Evolutionary conservation across 148 eudicot genomes (phyloP).

Genomic region (Fallopia convolvulus): DNA sequence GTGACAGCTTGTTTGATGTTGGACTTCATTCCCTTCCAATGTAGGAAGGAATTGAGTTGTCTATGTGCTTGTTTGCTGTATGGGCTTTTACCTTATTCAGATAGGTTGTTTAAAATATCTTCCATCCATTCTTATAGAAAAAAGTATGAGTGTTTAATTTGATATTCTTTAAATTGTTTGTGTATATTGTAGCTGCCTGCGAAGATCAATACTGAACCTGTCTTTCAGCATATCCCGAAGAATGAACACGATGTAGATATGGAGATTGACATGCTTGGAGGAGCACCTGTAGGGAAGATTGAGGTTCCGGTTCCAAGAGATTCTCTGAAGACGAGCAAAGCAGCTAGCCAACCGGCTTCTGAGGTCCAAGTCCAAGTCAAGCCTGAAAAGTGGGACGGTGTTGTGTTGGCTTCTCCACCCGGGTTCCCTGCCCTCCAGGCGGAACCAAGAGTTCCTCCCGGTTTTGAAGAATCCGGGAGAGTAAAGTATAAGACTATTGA

Average conservation of each 20-base stretch:
- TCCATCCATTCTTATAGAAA: not conserved
- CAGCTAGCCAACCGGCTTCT: not conserved
- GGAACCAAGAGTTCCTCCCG: not conserved
- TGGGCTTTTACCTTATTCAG: not conserved
- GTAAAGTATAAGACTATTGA: not conserved
- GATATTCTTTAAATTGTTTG: not conserved
- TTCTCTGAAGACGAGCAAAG: not conserved
- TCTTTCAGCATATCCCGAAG: not conserved
- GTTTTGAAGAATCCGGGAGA: not conserved
- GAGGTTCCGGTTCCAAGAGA: not conserved
- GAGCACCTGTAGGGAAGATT: not conserved
- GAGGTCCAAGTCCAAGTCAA: not conserved
- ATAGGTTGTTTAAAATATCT: not conserved
- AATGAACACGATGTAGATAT: not conserved
- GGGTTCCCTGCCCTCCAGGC: not conserved
- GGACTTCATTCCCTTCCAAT: not conserved
- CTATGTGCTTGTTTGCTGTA: not conserved
- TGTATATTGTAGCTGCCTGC: not conserved
- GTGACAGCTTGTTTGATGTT: not conserved
- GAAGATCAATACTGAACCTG: not conserved
- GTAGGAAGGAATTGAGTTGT: not conserved
- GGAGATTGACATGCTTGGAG: slow-evolving; percentile 11
- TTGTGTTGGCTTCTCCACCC: not conserved
- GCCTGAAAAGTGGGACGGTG: not conserved
- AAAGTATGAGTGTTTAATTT: not conserved